Base-by-base conservation (phyloP, 305 asterid species). In the Withania somnifera region DNA sequence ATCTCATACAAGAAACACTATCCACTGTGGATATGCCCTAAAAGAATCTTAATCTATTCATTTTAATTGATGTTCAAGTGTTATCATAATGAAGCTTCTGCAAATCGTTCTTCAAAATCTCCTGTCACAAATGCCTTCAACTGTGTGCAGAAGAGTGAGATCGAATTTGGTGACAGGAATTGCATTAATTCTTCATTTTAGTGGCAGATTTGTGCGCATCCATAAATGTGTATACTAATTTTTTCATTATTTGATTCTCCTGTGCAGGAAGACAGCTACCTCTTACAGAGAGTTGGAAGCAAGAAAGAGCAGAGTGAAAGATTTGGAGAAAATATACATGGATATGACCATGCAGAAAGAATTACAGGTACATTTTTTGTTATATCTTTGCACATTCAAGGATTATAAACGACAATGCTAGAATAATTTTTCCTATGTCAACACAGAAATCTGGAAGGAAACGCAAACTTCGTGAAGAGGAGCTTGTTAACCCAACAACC, bases 311-410 rank as follows among this genome's bases (percentile, higher is more conserved):
- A 91, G 99, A 81, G 96, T 86, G 56, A 82, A 82, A 73, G 94
- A 93, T 22, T 84, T 95, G 26, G 98, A 92, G 89, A 94, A 91
- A 87, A 79, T 94, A 54, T 90, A 89, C 88, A 87, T 58, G 88
- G 96, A 93, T 28, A 94, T 94, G 98, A 73, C 94, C 22, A 82
- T 94, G 97, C 94, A 94, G 89, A 91, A 89, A 87, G 99, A 95
- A 85, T 34, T 94, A 82, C 98, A 93, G 97, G 98, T 87, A 11
- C 28, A 8, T 20, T 20, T 73, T 45, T 22, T 28, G 40, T 38
- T 40, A 19, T 32, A 36, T 69, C 61, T 24, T 9, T 3, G 7
- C 1, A 6, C 22, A 77, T 61, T 22, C 28, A n/a, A 22, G 0
- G 2, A 14, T 42, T 0, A 7, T 30, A 28, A 80, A 6, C 8